Base-by-base conservation (phyloP, 306 rosid genomes). In the Carpinus viminea region DNA sequence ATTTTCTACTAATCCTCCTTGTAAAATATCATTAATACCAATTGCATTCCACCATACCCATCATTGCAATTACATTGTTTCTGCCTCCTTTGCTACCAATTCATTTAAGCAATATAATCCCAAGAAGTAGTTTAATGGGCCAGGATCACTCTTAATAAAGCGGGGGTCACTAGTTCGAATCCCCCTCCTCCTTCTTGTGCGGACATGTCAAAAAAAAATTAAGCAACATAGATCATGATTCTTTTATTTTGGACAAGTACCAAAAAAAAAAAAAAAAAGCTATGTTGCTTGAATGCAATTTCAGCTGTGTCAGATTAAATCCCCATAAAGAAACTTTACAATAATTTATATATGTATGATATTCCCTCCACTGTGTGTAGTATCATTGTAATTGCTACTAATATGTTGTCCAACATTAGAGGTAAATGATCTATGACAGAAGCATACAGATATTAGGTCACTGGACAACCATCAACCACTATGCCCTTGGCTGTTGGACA, bases 401-500 rank as follows among this genome's bases (percentile, higher is more conserved):
- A n/a, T n/a, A 18, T 15, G 56, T 2, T 47, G 10, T 76, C 43
- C 16, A 68, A 38, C 43, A 68, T n/a, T 64, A 9, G 26, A 62
- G 18, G 17, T 17, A 52, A 31, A 72, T 60, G 65, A 71, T 2
- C 20, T 68, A 46, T 52, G 20, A 68, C 72, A 47, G 61, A 45
- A 52, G 56, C 47, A 71, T 7, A 69, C 11, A 53, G 54, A 73
- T 28, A 54, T 78, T 59, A 81, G 77, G 76, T 34, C 64, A 76
- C 46, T 3, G 97, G 93, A 65, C 97, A 92, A 69, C 86, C 89
- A 48, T 70, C 86, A 21, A 80, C 84, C 1, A 2, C 38, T 3
- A 92, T 60, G 59, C 91, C 96, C 83, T 88, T 90, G 6, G 97
- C 93, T 5, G 91, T 91, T 50, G 98, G 98, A 61, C 96, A 93